Conservation (phyloP, 2,329 filamentous ascomycete genomes). For the Aspergillus sergii region DNA sequence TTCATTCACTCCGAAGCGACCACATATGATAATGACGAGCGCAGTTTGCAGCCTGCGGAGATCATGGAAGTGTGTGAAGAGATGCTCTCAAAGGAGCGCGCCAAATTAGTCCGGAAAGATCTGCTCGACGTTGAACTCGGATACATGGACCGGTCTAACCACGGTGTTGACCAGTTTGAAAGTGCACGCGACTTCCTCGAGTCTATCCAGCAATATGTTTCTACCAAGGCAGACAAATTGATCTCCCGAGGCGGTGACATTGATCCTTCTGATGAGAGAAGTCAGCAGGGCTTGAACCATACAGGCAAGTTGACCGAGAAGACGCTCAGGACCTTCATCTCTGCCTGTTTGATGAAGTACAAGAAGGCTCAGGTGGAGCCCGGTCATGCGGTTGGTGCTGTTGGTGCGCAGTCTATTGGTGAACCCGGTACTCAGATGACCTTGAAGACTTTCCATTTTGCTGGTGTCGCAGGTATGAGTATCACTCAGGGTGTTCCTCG, state of each 20-base stretch:
- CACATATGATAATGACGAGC: slow-evolving; percentile 78
- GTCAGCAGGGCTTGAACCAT: slow-evolving; percentile 57
- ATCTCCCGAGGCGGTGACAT: slow-evolving; percentile 40
- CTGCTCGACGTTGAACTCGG: slow-evolving; percentile 64
- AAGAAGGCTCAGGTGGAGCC: slow-evolving; percentile 89
- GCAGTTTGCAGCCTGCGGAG: slow-evolving; percentile 71
- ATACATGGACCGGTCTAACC: slow-evolving; percentile 71
- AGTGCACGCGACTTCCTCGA: slow-evolving; percentile 80
- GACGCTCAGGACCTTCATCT: slow-evolving; percentile 76
- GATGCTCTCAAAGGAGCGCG: slow-evolving; percentile 68
- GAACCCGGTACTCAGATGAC: slow-evolving; percentile 99
- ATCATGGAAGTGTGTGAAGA: slow-evolving; percentile 69
- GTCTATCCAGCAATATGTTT: slow-evolving; percentile 74
- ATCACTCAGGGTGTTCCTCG: slow-evolving; percentile 98
- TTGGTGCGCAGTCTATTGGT: slow-evolving; percentile 96
- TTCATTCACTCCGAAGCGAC: slow-evolving; percentile 77
- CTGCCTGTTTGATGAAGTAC: slow-evolving; percentile 84
- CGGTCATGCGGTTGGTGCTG: slow-evolving; percentile 92
- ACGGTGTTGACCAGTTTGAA: slow-evolving; percentile 74
- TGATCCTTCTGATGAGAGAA: slow-evolving; percentile 32
- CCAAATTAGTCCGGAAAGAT: slow-evolving; percentile 64
- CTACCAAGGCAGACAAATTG: slow-evolving; percentile 64
- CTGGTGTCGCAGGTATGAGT: slow-evolving; percentile 98
- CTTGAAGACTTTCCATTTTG: slow-evolving; percentile 99
- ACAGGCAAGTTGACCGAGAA: slow-evolving; percentile 80